Evolutionary conservation across 1,284 basidiomycete genomes (phyloP).

Genomic region (Irpex lacteus): DNA sequence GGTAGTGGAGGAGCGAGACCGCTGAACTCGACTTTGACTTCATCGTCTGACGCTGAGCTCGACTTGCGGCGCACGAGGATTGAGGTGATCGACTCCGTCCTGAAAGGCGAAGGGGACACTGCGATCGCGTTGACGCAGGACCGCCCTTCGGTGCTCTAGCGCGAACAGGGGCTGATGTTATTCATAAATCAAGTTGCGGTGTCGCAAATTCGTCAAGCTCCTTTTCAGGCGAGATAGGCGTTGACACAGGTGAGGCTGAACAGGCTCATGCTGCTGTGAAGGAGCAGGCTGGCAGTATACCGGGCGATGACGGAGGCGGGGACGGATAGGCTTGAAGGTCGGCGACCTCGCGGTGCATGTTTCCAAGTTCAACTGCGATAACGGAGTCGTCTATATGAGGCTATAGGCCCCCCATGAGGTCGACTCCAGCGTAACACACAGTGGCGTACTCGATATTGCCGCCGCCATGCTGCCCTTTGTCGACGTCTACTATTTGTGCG

Average conservation of each 20-base stretch:
- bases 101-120: conserved; percentile 67
- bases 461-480: no score
- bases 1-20: conserved; percentile 5
- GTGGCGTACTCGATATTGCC: no score
- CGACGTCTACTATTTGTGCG: no score
- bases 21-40: no score
- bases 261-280: no score
- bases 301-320: conserved; percentile 22
- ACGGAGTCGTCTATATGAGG: no score
- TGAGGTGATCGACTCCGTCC: conserved; percentile 63
- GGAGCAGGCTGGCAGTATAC: conserved; percentile 37
- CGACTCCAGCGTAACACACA: no score
- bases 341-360: conserved; percentile 34
- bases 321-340: conserved; percentile 23
- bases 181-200: conserved; percentile 62
- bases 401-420: no score
- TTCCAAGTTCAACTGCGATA: no score
- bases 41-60: conserved; percentile 27
- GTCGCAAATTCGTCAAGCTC: conserved; percentile 81
- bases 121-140: conserved; percentile 56
- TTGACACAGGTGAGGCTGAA: conserved; percentile 50
- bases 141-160: conserved; percentile 59
- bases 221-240: conserved; percentile 66
- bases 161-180: conserved; percentile 62
- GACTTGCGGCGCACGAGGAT: conserved; percentile 62